Percentiles rank a stretch among this genome's conserved stretches.
phyloP scores from a whole-genome alignment of 257 asterid genomes.

The Solanum paucissectum region DNA sequence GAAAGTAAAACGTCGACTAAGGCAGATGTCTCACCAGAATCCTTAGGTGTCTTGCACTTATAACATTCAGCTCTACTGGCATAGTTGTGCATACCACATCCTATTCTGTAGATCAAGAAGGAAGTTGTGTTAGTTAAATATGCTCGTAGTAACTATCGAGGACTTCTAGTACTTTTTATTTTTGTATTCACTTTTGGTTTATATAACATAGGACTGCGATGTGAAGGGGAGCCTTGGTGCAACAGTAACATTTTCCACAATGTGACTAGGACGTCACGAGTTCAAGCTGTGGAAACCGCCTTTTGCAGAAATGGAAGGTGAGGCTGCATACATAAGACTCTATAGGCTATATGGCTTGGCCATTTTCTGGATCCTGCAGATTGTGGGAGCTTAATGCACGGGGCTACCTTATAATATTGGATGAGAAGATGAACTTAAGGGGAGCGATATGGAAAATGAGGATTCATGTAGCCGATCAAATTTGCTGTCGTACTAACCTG shows the following conservation, averaged over 20 bases:
- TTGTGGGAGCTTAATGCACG: background rate
- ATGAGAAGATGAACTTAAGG: background rate
- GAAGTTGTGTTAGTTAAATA: background rate
- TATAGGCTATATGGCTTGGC: background rate
- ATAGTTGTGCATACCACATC: conserved; percentile 66
- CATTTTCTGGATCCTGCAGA: background rate
- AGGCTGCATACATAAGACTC: background rate
- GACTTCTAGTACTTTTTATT: background rate
- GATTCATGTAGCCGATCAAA: background rate
- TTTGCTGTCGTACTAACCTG: conserved; percentile 21
- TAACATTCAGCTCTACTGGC: conserved; percentile 69
- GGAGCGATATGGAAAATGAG: background rate
- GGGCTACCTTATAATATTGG: background rate
- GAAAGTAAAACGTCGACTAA: background rate
- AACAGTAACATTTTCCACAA: background rate
- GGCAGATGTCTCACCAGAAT: conserved; percentile 29
- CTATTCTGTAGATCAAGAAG: conserved; percentile 23
- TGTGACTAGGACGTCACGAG: background rate
- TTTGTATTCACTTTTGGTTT: background rate
- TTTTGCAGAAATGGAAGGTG: background rate
- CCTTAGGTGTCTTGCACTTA: conserved; percentile 56
- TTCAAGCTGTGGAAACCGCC: background rate
- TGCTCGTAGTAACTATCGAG: background rate
- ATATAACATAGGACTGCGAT: background rate
- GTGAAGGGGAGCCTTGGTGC: background rate